phyloP scores from a whole-genome alignment of 768 basidiomycete genomes.

The Suillus subaureus region DNA sequence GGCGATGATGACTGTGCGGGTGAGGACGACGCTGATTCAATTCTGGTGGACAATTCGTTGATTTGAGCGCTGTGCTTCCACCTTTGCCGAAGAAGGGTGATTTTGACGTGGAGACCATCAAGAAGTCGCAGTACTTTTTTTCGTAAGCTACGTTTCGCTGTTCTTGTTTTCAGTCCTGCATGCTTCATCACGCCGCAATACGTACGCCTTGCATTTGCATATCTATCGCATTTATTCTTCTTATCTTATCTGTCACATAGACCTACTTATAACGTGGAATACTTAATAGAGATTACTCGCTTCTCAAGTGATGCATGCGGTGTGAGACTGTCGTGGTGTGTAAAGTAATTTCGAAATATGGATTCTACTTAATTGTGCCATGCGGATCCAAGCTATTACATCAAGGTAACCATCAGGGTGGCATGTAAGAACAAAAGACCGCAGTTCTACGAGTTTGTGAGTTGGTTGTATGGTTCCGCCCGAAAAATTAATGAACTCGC shows the following conservation, averaged over 20 bases:
- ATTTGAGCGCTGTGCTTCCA: slow-evolving; percentile 74
- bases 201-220: not conserved
- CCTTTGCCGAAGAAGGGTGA: slow-evolving; percentile 81
- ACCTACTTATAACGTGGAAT: not conserved
- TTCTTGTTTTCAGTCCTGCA: slow-evolving; percentile 1
- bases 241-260: slow-evolving; percentile 3
- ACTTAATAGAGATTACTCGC: not conserved
- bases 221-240: not conserved
- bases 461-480: not conserved
- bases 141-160: slow-evolving; percentile 48
- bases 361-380: not conserved
- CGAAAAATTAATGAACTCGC: not conserved
- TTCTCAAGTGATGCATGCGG: not conserved
- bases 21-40: slow-evolving; percentile 22
- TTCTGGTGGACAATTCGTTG: slow-evolving; percentile 61
- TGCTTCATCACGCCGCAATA: not conserved
- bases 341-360: not conserved
- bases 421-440: not conserved
- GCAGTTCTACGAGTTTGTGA: not conserved
- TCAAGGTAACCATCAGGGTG: slow-evolving; percentile 1
- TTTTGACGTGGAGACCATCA: slow-evolving; percentile 84
- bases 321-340: no score
- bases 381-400: not conserved
- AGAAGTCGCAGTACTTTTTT: slow-evolving; percentile 90
- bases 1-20: slow-evolving; percentile 23